Percentiles rank a stretch among this genome's conserved stretches.
Evolutionary conservation across 192 early-diverging fungal genomes (phyloP).

Genomic region (Phycomyces blakesleeanus): DNA sequence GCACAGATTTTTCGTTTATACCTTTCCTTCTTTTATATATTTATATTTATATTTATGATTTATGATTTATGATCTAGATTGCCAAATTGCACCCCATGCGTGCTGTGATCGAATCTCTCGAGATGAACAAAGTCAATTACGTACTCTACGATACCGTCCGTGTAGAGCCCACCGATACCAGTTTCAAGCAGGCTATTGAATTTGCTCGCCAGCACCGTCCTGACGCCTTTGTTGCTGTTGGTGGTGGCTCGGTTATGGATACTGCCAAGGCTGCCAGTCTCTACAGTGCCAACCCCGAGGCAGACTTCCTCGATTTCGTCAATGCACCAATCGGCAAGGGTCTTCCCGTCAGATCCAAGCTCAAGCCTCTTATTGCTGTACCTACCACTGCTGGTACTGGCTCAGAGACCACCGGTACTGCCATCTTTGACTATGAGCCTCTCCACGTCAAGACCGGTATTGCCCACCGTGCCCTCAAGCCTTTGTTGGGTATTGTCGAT

Average conservation of each 20-base stretch:
- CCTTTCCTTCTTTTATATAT: too few species aligned
- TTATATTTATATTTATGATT: too few species aligned
- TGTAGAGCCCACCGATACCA: slow-evolving; percentile 80
- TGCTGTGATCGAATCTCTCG: slow-evolving; percentile 73
- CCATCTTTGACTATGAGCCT: slow-evolving; percentile 89
- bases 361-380: slow-evolving; percentile 78
- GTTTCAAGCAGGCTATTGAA: slow-evolving; percentile 80
- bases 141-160: slow-evolving; percentile 74
- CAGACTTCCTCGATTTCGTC: slow-evolving; percentile 87
- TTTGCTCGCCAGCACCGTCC: slow-evolving; percentile 69
- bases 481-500: slow-evolving; percentile 82
- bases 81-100: slow-evolving; percentile 71
- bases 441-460: slow-evolving; percentile 88
- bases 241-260: slow-evolving; percentile 88
- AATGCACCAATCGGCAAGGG: slow-evolving; percentile 91
- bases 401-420: slow-evolving; percentile 85
- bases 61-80: slow-evolving; percentile 50
- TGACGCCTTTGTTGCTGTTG: slow-evolving; percentile 87
- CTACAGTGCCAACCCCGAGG: slow-evolving; percentile 76
- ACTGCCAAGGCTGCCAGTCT: slow-evolving; percentile 90
- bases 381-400: slow-evolving; percentile 65
- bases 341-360: slow-evolving; percentile 61
- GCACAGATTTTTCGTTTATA: background rate
- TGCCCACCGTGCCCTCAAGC: slow-evolving; percentile 78
- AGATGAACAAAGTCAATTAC: slow-evolving; percentile 60